phyloP scores from a whole-genome alignment of 306 rosid genomes.

The Lathyrus aphaca region DNA sequence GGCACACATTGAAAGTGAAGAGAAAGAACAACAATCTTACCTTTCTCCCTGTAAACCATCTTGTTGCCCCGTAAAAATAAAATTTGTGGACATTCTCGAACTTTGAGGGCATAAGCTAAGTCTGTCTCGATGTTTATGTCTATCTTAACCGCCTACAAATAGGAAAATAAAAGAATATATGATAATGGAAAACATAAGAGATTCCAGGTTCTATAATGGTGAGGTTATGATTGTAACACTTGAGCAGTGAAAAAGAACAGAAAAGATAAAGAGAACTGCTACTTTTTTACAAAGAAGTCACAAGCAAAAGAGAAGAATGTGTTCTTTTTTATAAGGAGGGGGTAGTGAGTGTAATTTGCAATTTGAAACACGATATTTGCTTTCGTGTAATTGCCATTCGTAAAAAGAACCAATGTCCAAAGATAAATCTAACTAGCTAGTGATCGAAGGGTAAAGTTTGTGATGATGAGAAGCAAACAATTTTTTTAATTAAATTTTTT shows the following conservation, averaged over 20 bases:
- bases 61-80: constrained; percentile 74
- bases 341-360: too few relatives aligned
- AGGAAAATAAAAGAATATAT: constrained; percentile 32
- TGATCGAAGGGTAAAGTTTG: background rate
- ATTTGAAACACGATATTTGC: too few relatives aligned
- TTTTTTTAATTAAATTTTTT: constrained; percentile 3
- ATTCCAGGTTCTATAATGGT: constrained; percentile 6
- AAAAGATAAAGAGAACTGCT: too few relatives aligned
- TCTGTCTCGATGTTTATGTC: constrained; percentile 89
- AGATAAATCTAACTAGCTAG: constrained; percentile 11
- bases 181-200: constrained; percentile 8
- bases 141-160: constrained; percentile 71
- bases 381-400: too few relatives aligned
- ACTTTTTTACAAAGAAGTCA: too few relatives aligned
- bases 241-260: too few relatives aligned
- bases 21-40: constrained; percentile 52
- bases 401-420: too few relatives aligned
- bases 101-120: constrained; percentile 87
- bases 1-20: constrained; percentile 1
- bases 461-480: constrained; percentile 21
- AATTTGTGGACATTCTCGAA: constrained; percentile 79
- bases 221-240: too few relatives aligned
- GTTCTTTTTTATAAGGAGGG: too few relatives aligned
- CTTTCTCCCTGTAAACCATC: constrained; percentile 87
- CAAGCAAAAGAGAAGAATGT: too few relatives aligned